Evolutionary conservation across 805 yeast genomes (phyloP).

Genomic region (Blastobotrys americana): DNA sequence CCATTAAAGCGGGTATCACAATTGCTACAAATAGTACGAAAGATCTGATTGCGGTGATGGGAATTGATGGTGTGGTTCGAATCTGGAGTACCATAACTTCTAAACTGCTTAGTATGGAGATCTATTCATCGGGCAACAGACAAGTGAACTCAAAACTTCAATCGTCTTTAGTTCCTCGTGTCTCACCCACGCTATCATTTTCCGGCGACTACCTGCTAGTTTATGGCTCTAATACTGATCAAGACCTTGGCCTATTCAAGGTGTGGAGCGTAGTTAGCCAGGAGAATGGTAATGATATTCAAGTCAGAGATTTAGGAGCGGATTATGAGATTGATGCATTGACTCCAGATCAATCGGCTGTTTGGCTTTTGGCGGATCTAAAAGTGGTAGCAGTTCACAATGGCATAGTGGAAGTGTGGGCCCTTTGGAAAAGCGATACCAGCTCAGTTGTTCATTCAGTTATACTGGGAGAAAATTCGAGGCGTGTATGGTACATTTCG

Average conservation of each 20-base stretch:
- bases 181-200: slow-evolving; percentile 10
- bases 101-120: not conserved
- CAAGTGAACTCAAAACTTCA: too few relatives aligned
- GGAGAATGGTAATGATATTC: slow-evolving; percentile 4
- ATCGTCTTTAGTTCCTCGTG: slow-evolving; percentile 18
- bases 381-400: slow-evolving; percentile 21
- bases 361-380: slow-evolving; percentile 47
- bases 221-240: slow-evolving; percentile 37
- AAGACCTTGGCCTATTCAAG: slow-evolving; percentile 13
- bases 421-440: slow-evolving; percentile 60
- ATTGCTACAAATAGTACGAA: slow-evolving; percentile 22
- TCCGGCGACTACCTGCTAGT: slow-evolving; percentile 27
- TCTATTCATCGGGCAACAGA: not conserved
- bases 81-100: not conserved
- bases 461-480: not conserved
- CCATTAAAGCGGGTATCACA: slow-evolving; percentile 33
- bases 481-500: not conserved
- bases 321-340: slow-evolving; percentile 25
- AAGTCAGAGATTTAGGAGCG: slow-evolving; percentile 25
- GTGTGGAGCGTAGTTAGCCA: slow-evolving; percentile 9
- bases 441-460: slow-evolving; percentile 35
- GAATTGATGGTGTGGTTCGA: not conserved
- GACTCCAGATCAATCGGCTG: slow-evolving; percentile 32
- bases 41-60: not conserved
- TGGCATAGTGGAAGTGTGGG: slow-evolving; percentile 31